Conservation (phyloP, 441 rosid species). For the Melastoma candidum region DNA sequence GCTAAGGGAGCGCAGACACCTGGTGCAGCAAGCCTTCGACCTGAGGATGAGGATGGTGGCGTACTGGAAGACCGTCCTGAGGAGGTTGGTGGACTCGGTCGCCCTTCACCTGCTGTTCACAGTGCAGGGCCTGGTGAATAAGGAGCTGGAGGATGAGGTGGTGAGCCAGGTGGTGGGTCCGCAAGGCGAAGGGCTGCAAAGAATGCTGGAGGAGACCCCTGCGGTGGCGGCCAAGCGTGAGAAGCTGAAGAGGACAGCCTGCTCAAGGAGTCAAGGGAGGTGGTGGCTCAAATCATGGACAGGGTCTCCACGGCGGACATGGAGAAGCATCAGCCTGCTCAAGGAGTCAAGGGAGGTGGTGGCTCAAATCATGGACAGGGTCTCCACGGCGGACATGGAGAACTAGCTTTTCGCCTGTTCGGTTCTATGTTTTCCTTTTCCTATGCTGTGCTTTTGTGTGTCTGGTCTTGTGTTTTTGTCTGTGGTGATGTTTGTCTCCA, state of each 20-base stretch:
- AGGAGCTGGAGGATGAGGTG: constrained; percentile 25
- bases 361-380: no score
- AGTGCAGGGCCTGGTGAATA: constrained; percentile 21
- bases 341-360: no score
- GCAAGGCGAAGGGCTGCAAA: constrained; percentile 20
- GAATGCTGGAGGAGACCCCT: constrained; percentile 21
- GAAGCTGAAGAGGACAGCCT: constrained; percentile 30
- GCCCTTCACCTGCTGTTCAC: constrained; percentile 18
- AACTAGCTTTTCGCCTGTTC: no score
- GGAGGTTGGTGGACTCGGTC: constrained; percentile 31
- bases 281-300: constrained; percentile 22
- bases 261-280: constrained; percentile 28
- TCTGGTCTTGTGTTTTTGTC: no score
- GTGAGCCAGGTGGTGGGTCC: constrained; percentile 11
- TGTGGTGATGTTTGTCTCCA: no score
- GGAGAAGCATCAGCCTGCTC: no score
- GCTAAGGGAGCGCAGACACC: constrained; percentile 3
- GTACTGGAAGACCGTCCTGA: constrained; percentile 19
- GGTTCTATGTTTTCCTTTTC: no score
- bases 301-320: constrained; percentile 7
- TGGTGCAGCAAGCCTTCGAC: constrained; percentile 25
- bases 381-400: no score
- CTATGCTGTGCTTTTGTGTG: no score
- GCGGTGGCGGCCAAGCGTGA: constrained; percentile 19
- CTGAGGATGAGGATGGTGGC: constrained; percentile 25